A percentile compares a stretch with the other conserved stretches of the same genome.
These are phyloP conservation scores for Yamadazyma triangularis DNA, from an alignment of 1,139 yeast species.

Conservation along the genomic window DNA sequence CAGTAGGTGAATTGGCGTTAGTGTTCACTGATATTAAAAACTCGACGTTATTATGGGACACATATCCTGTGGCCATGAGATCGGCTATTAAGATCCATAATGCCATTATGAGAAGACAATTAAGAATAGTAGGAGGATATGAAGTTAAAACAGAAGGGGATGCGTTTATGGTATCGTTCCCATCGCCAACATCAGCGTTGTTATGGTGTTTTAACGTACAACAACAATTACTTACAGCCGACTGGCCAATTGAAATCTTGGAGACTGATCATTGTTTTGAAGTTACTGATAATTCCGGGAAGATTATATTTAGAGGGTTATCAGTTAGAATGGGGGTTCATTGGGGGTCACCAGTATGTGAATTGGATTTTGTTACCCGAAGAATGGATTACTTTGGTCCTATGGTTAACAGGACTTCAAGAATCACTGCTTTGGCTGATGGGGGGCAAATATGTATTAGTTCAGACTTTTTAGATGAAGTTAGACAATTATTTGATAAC, in stretches of 20 bases:
- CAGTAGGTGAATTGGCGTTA: slow-evolving; percentile 89
- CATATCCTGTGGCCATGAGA: slow-evolving; percentile 91
- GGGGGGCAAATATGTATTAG: slow-evolving; percentile 96
- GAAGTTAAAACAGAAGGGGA: slow-evolving; percentile 99
- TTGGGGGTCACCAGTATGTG: slow-evolving; percentile 98
- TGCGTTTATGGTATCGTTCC: slow-evolving; percentile 96
- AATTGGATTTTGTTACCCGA: slow-evolving; percentile 87
- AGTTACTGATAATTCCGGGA: slow-evolving; percentile 63
- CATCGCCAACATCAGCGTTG: slow-evolving; percentile 85
- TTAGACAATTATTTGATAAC: slow-evolving; percentile 52
- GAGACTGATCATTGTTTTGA: slow-evolving; percentile 83
- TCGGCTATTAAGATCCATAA: slow-evolving; percentile 95
- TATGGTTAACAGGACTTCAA: slow-evolving; percentile 92
- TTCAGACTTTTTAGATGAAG: slow-evolving; percentile 73
- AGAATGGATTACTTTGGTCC: slow-evolving; percentile 99
- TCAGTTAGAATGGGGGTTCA: slow-evolving; percentile 98
- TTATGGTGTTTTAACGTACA: slow-evolving; percentile 96
- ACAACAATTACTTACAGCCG: slow-evolving; percentile 72
- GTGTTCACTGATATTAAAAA: slow-evolving; percentile 96
- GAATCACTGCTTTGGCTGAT: slow-evolving; percentile 92
- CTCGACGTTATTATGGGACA: slow-evolving; percentile 91
- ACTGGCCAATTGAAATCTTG: slow-evolving; percentile 94
- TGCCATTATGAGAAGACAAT: slow-evolving; percentile 87
- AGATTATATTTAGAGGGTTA: slow-evolving; percentile 73
- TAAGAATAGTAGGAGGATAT: slow-evolving; percentile 91